These are phyloP conservation scores for Ciborinia camelliae DNA, from an alignment of 2,329 filamentous ascomycete species.

Conservation along the genomic window DNA sequence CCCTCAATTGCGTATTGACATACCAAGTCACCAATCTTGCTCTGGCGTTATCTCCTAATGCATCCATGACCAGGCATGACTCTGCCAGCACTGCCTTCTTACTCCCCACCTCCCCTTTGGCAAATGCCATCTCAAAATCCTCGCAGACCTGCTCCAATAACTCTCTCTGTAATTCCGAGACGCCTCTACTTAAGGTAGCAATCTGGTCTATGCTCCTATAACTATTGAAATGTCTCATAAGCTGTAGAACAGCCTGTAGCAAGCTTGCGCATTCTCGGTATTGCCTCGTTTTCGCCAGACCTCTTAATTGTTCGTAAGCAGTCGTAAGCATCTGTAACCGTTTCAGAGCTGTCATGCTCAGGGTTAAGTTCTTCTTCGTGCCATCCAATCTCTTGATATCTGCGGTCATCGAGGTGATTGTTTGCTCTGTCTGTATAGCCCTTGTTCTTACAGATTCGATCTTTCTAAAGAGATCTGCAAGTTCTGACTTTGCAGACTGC, in stretches of 20 bases:
- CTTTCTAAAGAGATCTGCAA: slow-evolving; percentile 86
- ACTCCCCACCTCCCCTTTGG: slow-evolving; percentile 75
- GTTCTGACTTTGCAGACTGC: slow-evolving; percentile 83
- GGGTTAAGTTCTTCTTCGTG: slow-evolving; percentile 92
- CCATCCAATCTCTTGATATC: slow-evolving; percentile 97
- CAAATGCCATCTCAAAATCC: slow-evolving; percentile 94
- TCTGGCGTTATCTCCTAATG: slow-evolving; percentile 82
- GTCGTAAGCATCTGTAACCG: slow-evolving; percentile 97
- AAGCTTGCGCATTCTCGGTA: slow-evolving; percentile 94
- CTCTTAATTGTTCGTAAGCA: slow-evolving; percentile 93
- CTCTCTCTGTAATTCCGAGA: slow-evolving; percentile 89
- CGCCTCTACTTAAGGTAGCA: slow-evolving; percentile 84
- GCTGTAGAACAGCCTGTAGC: slow-evolving; percentile 89
- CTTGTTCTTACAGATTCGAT: slow-evolving; percentile 90
- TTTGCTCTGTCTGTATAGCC: slow-evolving; percentile 87
- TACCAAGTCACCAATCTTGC: slow-evolving; percentile 90
- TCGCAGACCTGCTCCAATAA: slow-evolving; percentile 97
- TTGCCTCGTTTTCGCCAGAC: slow-evolving; percentile 78
- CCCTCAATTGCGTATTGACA: slow-evolving; percentile 91
- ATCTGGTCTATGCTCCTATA: slow-evolving; percentile 98
- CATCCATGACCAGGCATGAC: slow-evolving; percentile 91
- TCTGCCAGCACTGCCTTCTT: slow-evolving; percentile 73
- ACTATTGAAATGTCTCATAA: slow-evolving; percentile 98
- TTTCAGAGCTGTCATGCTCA: slow-evolving; percentile 97
- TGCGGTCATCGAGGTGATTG: slow-evolving; percentile 97